Percentiles rank a stretch among this genome's conserved stretches.
phyloP scores from a whole-genome alignment of 441 rosid species.

The Mallotus japonicus region DNA sequence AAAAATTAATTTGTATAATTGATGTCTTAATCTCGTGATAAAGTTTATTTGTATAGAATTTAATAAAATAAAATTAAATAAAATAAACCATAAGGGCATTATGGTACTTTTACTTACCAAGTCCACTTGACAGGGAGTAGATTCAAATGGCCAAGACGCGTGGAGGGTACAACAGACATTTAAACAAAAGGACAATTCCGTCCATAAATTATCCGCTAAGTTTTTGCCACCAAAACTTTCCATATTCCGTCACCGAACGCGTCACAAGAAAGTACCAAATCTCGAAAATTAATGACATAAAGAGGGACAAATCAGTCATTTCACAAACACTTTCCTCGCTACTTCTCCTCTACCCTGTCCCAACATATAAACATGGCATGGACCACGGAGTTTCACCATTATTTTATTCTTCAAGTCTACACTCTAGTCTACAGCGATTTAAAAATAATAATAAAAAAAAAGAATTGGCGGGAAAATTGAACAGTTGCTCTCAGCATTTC shows the following conservation, averaged over 20 bases:
- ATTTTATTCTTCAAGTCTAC: not conserved
- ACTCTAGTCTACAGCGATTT: not conserved
- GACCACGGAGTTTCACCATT: not conserved
- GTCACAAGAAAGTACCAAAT: not conserved
- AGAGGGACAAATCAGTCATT: not conserved
- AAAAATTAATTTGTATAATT: too few relatives aligned
- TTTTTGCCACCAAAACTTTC: not conserved
- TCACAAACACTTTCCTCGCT: too few relatives aligned
- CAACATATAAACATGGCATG: not conserved
- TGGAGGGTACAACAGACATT: conserved; percentile 22
- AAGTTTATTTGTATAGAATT: too few relatives aligned
- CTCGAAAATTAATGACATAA: not conserved
- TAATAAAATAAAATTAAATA: too few relatives aligned
- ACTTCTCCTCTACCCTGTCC: too few relatives aligned
- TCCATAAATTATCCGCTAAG: not conserved
- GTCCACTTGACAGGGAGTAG: too few relatives aligned
- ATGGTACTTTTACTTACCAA: too few relatives aligned
- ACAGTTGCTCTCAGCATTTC: not conserved
- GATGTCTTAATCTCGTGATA: too few relatives aligned
- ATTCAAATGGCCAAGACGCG: not conserved
- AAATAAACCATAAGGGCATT: too few relatives aligned
- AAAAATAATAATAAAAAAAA: not conserved
- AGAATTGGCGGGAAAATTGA: conserved; percentile 20
- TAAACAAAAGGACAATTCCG: too few relatives aligned
- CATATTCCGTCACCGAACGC: not conserved